phyloP scores from a whole-genome alignment of 2,329 filamentous ascomycete species.

The Aurifilum marmelostoma region DNA sequence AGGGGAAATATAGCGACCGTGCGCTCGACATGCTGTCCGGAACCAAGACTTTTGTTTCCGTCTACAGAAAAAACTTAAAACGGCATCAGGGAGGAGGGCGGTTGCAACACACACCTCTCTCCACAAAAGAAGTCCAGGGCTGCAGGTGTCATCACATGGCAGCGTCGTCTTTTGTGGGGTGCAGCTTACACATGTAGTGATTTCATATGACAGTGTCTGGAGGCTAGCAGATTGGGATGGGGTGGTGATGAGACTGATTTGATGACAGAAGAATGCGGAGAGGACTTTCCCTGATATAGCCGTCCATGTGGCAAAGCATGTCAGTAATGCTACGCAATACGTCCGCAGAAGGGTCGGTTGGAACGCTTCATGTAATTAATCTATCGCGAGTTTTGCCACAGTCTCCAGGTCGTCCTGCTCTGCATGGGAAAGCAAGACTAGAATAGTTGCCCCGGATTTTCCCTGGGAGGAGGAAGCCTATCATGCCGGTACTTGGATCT shows the following conservation, averaged over 20 bases:
- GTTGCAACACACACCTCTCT: neutral
- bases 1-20: neutral
- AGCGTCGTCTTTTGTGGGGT: constrained; percentile 18
- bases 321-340: neutral
- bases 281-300: neutral
- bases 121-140: neutral
- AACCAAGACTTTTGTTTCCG: neutral
- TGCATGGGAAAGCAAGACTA: neutral
- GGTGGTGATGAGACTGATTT: neutral
- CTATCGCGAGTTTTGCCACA: neutral
- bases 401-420: neutral
- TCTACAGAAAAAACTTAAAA: neutral
- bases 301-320: neutral
- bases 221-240: neutral
- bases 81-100: neutral
- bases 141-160: constrained; percentile 18
- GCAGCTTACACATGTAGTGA: constrained; percentile 4
- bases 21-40: neutral
- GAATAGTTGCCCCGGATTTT: neutral
- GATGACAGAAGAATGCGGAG: neutral
- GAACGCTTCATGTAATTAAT: neutral
- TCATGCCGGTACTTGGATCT: neutral
- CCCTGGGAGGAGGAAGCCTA: neutral
- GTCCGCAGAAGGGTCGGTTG: neutral
- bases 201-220: neutral